Evolutionary conservation across 2,329 filamentous ascomycete species (phyloP).

Genomic region (Colletotrichum gloeosporioides): DNA sequence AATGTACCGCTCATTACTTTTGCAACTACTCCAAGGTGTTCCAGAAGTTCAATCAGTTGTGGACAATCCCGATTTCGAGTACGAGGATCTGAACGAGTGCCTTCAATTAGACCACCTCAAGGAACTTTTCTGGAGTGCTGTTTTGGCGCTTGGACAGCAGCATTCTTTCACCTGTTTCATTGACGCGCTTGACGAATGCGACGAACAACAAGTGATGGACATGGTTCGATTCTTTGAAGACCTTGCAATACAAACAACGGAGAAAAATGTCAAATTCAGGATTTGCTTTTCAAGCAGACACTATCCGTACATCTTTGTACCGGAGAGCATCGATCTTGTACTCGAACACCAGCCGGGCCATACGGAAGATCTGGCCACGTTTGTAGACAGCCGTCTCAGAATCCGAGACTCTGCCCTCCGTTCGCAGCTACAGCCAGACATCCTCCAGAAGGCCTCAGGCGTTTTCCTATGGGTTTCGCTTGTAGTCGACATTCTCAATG

Average conservation of each 20-base stretch:
- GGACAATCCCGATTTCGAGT: neutral
- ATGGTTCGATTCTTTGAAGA: neutral
- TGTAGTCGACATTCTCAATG: constrained; percentile 44
- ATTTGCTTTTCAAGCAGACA: neutral
- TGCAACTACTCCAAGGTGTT: neutral
- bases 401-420: constrained; percentile 1
- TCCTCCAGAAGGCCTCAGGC: constrained; percentile 40
- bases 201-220: neutral
- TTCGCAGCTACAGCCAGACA: constrained; percentile 10
- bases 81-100: constrained; percentile 34
- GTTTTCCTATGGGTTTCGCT: constrained; percentile 50
- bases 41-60: neutral
- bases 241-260: neutral
- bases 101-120: neutral
- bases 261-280: neutral
- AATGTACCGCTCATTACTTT: constrained; percentile 14
- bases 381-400: constrained; percentile 32
- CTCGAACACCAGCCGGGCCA: constrained; percentile 42
- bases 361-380: constrained; percentile 36
- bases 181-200: neutral
- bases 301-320: neutral
- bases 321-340: constrained; percentile 28
- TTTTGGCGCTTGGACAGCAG: neutral
- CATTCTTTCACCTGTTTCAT: neutral
- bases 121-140: neutral